Evolutionary conservation across 441 rosid genomes (phyloP).

Genomic region (Gossypium gossypioides): DNA sequence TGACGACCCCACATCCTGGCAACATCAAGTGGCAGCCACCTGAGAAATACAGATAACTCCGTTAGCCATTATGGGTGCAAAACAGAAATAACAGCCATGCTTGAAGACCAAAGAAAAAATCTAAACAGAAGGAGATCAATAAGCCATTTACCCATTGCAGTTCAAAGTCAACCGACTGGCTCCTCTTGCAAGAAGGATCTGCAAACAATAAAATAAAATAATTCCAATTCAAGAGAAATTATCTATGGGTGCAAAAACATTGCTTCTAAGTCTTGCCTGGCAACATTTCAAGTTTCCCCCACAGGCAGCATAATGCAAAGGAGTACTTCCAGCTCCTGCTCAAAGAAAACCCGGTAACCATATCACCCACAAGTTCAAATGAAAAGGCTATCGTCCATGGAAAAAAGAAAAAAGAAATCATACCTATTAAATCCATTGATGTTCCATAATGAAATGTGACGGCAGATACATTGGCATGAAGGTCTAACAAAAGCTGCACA

Average conservation of each 20-base stretch:
- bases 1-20: constrained; percentile 98
- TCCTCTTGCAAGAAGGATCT: constrained; percentile 84
- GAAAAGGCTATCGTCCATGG: constrained; percentile 4
- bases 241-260: not conserved
- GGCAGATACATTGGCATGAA: constrained; percentile 74
- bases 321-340: constrained; percentile 92
- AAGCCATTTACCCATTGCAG: constrained; percentile 72
- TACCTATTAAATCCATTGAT: constrained; percentile 96
- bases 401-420: constrained; percentile 4
- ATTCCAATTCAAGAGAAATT: constrained; percentile 7
- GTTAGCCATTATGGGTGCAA: not conserved
- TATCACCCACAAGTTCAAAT: constrained; percentile 7
- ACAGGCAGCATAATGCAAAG: constrained; percentile 93
- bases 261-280: constrained; percentile 49
- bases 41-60: constrained; percentile 16
- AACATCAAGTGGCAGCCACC: constrained; percentile 94
- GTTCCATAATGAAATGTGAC: constrained; percentile 90
- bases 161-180: constrained; percentile 67
- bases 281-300: constrained; percentile 96
- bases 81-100: not conserved
- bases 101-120: not conserved
- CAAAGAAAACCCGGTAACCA: not conserved
- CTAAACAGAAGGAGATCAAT: not conserved
- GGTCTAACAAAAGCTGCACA: constrained; percentile 85
- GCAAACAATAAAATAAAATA: constrained; percentile 18